These are phyloP conservation scores for Exsudoporus frostii DNA, from an alignment of 768 basidiomycete species.

Conservation along the genomic window DNA sequence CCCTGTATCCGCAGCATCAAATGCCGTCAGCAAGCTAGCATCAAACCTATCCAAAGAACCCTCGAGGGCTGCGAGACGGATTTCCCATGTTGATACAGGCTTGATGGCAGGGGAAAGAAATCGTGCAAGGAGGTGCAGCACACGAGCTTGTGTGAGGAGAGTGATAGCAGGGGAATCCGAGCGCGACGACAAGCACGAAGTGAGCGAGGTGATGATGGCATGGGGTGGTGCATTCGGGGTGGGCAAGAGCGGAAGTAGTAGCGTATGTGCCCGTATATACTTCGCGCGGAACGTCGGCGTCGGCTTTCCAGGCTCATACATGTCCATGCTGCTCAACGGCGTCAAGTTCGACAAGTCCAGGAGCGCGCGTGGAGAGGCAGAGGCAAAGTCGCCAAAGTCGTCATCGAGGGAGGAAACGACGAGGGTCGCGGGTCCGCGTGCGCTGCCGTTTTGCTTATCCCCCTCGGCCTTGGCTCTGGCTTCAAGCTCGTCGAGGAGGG, in stretches of 20 bases:
- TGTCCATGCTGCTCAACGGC: constrained; percentile 11
- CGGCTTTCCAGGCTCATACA: constrained; percentile 20
- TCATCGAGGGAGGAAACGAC: constrained; percentile 49
- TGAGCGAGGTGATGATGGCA: constrained; percentile 50
- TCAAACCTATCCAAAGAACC: constrained; percentile 88
- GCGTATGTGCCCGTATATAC: constrained; percentile 62
- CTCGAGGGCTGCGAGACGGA: constrained; percentile 61
- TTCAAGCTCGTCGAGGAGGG: constrained; percentile 62
- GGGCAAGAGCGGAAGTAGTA: constrained; percentile 58
- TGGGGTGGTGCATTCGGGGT: constrained; percentile 64
- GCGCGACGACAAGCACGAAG: constrained; percentile 41
- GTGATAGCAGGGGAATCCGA: constrained; percentile 38
- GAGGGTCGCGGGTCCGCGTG: constrained; percentile 57
- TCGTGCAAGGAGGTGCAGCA: constrained; percentile 65
- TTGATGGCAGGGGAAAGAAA: constrained; percentile 72
- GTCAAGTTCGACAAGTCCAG: constrained; percentile 17
- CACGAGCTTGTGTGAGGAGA: constrained; percentile 57
- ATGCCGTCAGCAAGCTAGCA: constrained; percentile 77
- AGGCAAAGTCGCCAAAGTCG: constrained; percentile 86
- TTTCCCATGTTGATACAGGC: constrained; percentile 67
- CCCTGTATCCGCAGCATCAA: constrained; percentile 79
- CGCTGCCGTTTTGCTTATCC: constrained; percentile 25
- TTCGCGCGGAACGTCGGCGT: constrained; percentile 45
- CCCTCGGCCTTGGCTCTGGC: constrained; percentile 37
- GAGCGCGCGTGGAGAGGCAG: constrained; percentile 30